These are phyloP conservation scores for Psophocarpus tetragonolobus DNA, from an alignment of 306 rosid genomes.

Conservation along the genomic window DNA sequence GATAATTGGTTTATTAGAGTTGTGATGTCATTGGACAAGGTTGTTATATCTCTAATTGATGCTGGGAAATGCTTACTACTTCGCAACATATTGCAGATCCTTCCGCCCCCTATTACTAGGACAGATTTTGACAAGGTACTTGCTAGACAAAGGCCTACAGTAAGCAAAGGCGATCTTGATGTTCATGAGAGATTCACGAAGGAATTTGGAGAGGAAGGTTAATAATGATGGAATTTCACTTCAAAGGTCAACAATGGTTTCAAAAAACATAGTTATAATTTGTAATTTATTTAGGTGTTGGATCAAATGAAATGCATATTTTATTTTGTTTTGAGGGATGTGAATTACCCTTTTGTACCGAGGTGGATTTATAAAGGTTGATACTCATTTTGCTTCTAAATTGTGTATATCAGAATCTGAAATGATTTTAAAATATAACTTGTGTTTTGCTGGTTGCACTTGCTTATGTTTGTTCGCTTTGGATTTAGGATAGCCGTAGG, in stretches of 20 bases:
- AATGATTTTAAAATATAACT: constrained; percentile 38
- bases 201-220: constrained; percentile 99
- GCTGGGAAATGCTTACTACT: constrained; percentile 25
- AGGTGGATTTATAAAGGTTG: constrained; percentile 44
- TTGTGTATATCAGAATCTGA: constrained; percentile 53
- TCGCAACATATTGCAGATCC: constrained; percentile 67
- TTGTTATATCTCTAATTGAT: not conserved
- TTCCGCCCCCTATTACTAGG: constrained; percentile 86
- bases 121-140: constrained; percentile 96
- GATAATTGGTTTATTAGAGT: not conserved
- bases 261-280: constrained; percentile 36
- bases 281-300: constrained; percentile 50
- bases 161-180: constrained; percentile 89
- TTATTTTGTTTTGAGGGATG: constrained; percentile 47
- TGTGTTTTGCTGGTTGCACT: constrained; percentile 21
- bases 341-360: constrained; percentile 44
- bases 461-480: constrained; percentile 16
- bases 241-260: constrained; percentile 38
- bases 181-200: constrained; percentile 93
- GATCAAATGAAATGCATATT: constrained; percentile 45
- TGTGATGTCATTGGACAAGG: not conserved
- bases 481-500: not conserved
- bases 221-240: constrained; percentile 46
- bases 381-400: constrained; percentile 47
- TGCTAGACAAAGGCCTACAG: constrained; percentile 95